Evolutionary conservation across 331 rosid genomes (phyloP).

Genomic region (Pyrus hybrid): DNA sequence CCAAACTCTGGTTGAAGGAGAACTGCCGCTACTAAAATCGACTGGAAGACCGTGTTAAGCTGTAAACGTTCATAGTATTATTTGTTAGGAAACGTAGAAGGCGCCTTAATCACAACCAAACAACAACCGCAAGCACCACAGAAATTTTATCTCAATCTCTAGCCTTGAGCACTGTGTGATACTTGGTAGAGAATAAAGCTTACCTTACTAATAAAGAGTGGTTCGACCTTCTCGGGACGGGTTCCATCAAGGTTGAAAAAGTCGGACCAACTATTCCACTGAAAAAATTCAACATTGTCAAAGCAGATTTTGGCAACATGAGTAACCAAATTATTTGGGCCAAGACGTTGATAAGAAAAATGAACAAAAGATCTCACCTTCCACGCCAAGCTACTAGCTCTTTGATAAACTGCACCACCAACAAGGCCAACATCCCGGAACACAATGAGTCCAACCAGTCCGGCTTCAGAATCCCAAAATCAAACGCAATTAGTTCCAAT

Average conservation of each 20-base stretch:
- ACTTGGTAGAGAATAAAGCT: background rate
- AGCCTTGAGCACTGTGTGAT: background rate
- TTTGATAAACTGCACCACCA: conserved; percentile 66
- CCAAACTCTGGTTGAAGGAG: conserved; percentile 93
- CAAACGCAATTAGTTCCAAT: background rate
- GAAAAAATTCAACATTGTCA: conserved; percentile 6
- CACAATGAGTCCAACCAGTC: conserved; percentile 80
- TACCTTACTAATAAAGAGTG: conserved; percentile 95
- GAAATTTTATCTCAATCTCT: background rate
- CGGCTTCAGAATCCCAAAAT: conserved; percentile 53
- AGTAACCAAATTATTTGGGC: background rate
- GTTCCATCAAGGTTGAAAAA: conserved; percentile 71
- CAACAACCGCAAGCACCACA: background rate
- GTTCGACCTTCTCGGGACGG: conserved; percentile 69
- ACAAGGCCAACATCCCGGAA: conserved; percentile 74
- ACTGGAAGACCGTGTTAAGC: conserved; percentile 90
- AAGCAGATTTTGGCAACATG: conserved; percentile 9
- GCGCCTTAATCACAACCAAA: background rate
- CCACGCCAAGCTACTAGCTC: conserved; percentile 81
- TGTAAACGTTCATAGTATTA: conserved; percentile 7
- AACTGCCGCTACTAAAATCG: conserved; percentile 69
- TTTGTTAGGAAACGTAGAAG: background rate
- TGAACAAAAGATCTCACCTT: conserved; percentile 41
- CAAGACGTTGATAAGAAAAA: background rate
- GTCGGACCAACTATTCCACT: conserved; percentile 83